These are phyloP conservation scores for Ascoidea tarda DNA, from an alignment of 805 yeast genomes.

Conservation along the genomic window DNA sequence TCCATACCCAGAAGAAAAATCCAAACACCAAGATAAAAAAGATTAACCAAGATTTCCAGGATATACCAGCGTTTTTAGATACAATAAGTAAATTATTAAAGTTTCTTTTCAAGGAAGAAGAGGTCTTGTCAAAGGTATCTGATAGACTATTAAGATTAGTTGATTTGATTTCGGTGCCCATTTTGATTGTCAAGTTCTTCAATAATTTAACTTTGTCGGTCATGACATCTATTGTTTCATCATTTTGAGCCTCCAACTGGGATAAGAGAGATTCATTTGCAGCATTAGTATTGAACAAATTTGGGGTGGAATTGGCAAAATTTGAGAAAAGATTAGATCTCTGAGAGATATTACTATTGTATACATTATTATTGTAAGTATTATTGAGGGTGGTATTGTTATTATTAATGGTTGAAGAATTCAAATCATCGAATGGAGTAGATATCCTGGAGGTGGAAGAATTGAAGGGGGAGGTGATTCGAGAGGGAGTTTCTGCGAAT, in stretches of 20 bases:
- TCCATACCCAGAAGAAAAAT: conserved; percentile 19
- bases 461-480: not conserved
- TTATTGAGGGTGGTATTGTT: not conserved
- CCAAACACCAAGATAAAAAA: conserved; percentile 20
- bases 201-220: conserved; percentile 19
- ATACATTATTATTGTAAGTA: too few relatives aligned
- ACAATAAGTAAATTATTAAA: conserved; percentile 21
- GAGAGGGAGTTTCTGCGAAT: conserved; percentile 6
- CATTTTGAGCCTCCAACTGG: conserved; percentile 24
- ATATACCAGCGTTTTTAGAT: conserved; percentile 22
- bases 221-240: conserved; percentile 22
- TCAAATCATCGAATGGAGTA: not conserved
- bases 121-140: conserved; percentile 6
- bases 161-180: conserved; percentile 23
- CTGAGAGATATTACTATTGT: too few relatives aligned
- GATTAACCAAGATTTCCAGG: conserved; percentile 24
- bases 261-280: conserved; percentile 22
- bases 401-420: not conserved
- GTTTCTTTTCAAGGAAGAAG: conserved; percentile 18
- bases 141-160: conserved; percentile 6
- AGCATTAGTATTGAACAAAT: conserved; percentile 8
- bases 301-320: not conserved
- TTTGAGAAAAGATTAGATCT: not conserved
- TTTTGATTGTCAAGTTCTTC: conserved; percentile 20
- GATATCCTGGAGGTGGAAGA: not conserved